These are phyloP conservation scores for Clavispora fructus DNA, from an alignment of 805 yeast genomes.

Conservation along the genomic window DNA sequence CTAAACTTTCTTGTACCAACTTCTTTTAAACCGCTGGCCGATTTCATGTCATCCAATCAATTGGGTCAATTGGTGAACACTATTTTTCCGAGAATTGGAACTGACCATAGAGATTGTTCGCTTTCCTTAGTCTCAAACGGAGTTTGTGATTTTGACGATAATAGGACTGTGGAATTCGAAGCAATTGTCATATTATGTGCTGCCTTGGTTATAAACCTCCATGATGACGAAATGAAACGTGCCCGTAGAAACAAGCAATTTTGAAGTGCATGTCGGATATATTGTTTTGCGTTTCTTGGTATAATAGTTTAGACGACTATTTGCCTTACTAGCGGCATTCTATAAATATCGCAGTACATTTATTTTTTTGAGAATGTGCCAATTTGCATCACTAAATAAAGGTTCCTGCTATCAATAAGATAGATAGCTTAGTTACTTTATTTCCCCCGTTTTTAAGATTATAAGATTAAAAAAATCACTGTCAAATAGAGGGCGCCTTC, in stretches of 20 bases:
- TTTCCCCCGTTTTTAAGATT: too few species aligned
- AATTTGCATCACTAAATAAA: too few species aligned
- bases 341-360: too few species aligned
- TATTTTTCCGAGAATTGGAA: not conserved
- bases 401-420: too few species aligned
- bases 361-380: too few species aligned
- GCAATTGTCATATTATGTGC: slow-evolving; percentile 4
- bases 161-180: slow-evolving; percentile 5
- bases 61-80: slow-evolving; percentile 4
- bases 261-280: too few species aligned
- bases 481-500: too few species aligned
- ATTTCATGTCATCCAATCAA: slow-evolving; percentile 4
- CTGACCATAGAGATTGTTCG: slow-evolving; percentile 4
- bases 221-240: not conserved
- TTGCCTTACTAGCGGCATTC: too few species aligned
- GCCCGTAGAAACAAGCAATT: not conserved
- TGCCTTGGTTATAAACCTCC: not conserved
- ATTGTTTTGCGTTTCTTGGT: too few species aligned
- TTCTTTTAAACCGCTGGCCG: slow-evolving; percentile 1
- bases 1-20: slow-evolving; percentile 2
- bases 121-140: slow-evolving; percentile 6
- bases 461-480: too few species aligned
- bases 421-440: too few species aligned
- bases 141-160: slow-evolving; percentile 3
- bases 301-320: too few species aligned